These are phyloP conservation scores for Gloeophyllum trabeum DNA, from an alignment of 768 basidiomycete genomes.

Conservation along the genomic window DNA sequence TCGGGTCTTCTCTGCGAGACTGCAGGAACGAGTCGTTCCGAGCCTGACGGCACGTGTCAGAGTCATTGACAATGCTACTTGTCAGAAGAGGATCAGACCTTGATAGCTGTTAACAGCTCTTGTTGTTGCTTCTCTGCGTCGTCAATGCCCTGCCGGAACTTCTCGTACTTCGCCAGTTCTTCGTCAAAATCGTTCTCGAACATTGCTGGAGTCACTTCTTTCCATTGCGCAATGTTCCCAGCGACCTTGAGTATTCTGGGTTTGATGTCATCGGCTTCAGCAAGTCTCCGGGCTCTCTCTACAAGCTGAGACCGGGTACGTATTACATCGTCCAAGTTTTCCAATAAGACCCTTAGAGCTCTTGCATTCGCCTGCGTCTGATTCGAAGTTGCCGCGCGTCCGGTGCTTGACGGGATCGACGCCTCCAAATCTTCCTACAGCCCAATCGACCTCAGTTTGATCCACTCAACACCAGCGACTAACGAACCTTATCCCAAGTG, in stretches of 20 bases:
- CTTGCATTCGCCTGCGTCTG: conserved; percentile 56
- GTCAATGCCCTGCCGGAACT: conserved; percentile 41
- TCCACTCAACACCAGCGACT: too few relatives aligned
- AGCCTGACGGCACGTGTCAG: conserved; percentile 24
- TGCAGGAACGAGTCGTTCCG: conserved; percentile 66
- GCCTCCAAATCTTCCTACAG: conserved; percentile 52
- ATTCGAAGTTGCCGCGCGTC: conserved; percentile 22
- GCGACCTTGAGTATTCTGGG: conserved; percentile 57
- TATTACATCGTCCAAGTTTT: conserved; percentile 67
- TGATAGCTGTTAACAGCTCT: conserved; percentile 51
- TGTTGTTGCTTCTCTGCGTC: conserved; percentile 52
- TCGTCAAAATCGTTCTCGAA: conserved; percentile 79
- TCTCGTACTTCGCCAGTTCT: conserved; percentile 75
- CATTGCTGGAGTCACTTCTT: conserved; percentile 71
- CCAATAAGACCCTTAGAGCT: conserved; percentile 61
- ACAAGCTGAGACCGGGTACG: conserved; percentile 51
- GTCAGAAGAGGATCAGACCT: conserved; percentile 31
- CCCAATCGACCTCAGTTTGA: background rate
- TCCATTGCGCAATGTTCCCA: conserved; percentile 49
- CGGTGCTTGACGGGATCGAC: conserved; percentile 58
- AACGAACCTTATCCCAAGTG: conserved; percentile 58
- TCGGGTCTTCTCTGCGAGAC: conserved; percentile 68
- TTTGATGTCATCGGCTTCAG: conserved; percentile 64
- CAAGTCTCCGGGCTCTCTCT: conserved; percentile 48
- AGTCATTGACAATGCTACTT: background rate